Base-by-base conservation (phyloP, 192 early-diverging fungal genomes). In the Entomortierella beljakovae region DNA sequence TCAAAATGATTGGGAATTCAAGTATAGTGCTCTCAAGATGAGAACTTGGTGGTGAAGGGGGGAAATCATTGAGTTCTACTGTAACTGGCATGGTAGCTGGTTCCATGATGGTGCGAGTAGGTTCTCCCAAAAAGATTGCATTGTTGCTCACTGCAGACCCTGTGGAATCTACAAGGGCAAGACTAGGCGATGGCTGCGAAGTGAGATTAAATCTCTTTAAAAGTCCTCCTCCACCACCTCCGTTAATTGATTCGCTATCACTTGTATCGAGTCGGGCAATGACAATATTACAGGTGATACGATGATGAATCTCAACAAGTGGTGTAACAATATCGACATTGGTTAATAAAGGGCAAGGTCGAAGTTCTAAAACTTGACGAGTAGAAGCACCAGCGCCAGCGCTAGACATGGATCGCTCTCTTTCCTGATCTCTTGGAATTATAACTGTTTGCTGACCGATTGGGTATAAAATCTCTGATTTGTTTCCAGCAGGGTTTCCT, bases 391-490 rank as follows among this genome's bases (percentile, higher is more conserved):
- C 75, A 25, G 75, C 75, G 46, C 75, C 75, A n/a, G 75, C 67
- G 46, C 68, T 79, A 49, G 67, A 64, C 75, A 79, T 79, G 38
- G 75, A 56, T 38, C 67, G 40, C 31, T 79, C 75, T 25, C 75
- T 38, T 20, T 70, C 62, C 50, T 49, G 54, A 22, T 79, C 75
- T 3, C 75, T 66, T 2, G 75, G 75, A 23, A 79, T 70, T 38
- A 79, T 70, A 32, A 79, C 75, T 7, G 67, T 79, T 34, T 79
- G 75, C 57, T 79, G 75, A 55, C 75, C 75, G 60, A 70, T 64
- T 33, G 75, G 75, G 67, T 79, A 79, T 70, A 79, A 28, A 65
- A 69, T 70, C 68, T 79, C 67, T 51, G 75, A 64, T 57, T 79
- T 79, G 75, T 79, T 79, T 52, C 70, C 75, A 31, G 75, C 56